Base-by-base conservation (phyloP, 2,329 filamentous ascomycete species). In the Lasiodiplodia hormozganensis region DNA sequence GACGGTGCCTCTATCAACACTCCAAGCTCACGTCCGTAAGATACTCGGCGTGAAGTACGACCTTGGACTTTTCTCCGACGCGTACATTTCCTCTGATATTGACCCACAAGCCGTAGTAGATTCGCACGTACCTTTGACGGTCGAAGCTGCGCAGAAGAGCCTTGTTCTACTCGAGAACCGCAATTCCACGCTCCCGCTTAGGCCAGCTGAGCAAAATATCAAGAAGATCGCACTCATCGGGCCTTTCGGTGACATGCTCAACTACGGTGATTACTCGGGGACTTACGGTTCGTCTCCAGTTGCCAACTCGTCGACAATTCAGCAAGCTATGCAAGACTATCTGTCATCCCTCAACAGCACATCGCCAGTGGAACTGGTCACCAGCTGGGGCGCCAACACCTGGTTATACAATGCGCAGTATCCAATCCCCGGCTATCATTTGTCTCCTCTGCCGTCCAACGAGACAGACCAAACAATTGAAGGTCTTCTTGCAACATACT, bases 361-460 rank as follows among this genome's bases (percentile, higher is more conserved):
- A 1, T 68, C 71, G 0, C 67, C 70, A 6, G 76, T 79, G 2
- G 73, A 76, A n/a, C 60, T 84, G 0, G 73, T 80, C 3, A 78
- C 81, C 1, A 79, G 79, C 65, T 83, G 82, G 81, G 82, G 82
- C 1, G 72, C 78, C 6, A 82, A 84, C 69, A 79, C 79, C 1
- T 84, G 82, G 82, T 76, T 80, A 28, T 83, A 82, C 65, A 83
- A 83, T 62, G 76, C 75, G 0, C 82, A 84, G 69, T 81, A 82
- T 47, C 80, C 80, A 6, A 80, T 84, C 25, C 82, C 82, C 1
- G 73, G 76, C 1, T 83, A 83, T 70, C 75, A 82, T 5, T 73
- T 84, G 6, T 81, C 77, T 2, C 34, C 62, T 25, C 21, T 28
- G 8, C 77, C 81, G 49, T 78, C 78, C 2, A 78, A 73, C 1